phyloP scores from a whole-genome alignment of 768 basidiomycete species.

The Mycena rebaudengoi region DNA sequence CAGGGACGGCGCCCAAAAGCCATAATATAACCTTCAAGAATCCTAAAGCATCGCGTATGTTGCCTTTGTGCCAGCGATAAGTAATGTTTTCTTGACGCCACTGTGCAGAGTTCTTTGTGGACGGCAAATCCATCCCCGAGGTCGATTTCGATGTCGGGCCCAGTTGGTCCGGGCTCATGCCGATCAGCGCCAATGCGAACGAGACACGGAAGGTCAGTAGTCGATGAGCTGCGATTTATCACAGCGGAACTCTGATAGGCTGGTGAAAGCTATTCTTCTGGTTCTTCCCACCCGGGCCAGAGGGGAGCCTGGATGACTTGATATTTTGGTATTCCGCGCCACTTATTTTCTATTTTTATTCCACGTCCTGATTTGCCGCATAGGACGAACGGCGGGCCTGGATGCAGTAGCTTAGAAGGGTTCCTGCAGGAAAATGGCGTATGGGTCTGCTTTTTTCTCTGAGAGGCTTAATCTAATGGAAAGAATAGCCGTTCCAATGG shows the following conservation, averaged over 20 bases:
- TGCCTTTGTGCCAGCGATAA: background rate
- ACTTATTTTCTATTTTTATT: background rate
- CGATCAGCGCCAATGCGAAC: constrained; percentile 65
- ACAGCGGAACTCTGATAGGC: too few relatives aligned
- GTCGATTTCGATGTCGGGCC: constrained; percentile 80
- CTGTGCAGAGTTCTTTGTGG: constrained; percentile 75
- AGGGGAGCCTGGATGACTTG: constrained; percentile 75
- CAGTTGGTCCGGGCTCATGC: constrained; percentile 78
- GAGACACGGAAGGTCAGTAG: constrained; percentile 71
- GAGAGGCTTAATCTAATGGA: background rate
- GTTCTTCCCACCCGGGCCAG: constrained; percentile 83
- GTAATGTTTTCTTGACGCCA: too few relatives aligned
- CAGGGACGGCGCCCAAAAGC: constrained; percentile 26
- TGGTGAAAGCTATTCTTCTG: constrained; percentile 77
- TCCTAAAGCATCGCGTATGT: constrained; percentile 66
- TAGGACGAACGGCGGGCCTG: constrained; percentile 86
- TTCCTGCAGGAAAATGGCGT: constrained; percentile 81
- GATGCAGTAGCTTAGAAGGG: constrained; percentile 79
- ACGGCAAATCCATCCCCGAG: constrained; percentile 70
- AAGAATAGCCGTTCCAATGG: constrained; percentile 72
- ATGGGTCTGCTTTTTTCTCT: constrained; percentile 23
- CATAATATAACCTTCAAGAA: constrained; percentile 79
- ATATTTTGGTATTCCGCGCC: constrained; percentile 77
- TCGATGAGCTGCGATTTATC: too few relatives aligned
- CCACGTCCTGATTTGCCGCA: background rate